Percentiles rank a stretch among this genome's conserved stretches.
Evolutionary conservation across 2,329 filamentous ascomycete genomes (phyloP).

Genomic region (Colletotrichum spaethianum): DNA sequence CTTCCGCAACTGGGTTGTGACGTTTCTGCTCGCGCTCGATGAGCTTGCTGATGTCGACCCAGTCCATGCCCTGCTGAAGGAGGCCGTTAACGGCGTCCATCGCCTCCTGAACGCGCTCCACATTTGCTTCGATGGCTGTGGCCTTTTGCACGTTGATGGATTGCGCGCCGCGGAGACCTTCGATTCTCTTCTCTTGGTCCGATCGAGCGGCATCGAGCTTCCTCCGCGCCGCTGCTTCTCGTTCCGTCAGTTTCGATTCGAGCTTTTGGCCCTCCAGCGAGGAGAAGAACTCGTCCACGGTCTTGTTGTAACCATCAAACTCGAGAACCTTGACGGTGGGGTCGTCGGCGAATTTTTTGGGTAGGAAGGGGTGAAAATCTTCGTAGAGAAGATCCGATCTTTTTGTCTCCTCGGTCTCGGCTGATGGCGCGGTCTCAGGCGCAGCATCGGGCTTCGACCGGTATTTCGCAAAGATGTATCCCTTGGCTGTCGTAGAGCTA

Average conservation of each 20-base stretch:
- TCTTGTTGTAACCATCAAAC: conserved; percentile 90
- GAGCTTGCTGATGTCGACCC: conserved; percentile 90
- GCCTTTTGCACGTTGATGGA: conserved; percentile 89
- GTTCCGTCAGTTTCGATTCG: conserved; percentile 85
- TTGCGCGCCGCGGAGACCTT: conserved; percentile 86
- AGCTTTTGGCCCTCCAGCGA: conserved; percentile 95
- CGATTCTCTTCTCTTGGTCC: conserved; percentile 88
- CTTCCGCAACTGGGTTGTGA: conserved; percentile 86
- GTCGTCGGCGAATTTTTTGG: conserved; percentile 82
- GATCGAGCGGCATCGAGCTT: conserved; percentile 88
- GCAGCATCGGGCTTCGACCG: conserved; percentile 48
- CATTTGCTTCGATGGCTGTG: conserved; percentile 89
- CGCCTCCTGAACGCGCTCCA: conserved; percentile 91
- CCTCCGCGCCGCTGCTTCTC: conserved; percentile 83
- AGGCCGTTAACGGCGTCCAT: conserved; percentile 93
- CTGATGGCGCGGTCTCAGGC: conserved; percentile 41
- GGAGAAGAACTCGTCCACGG: conserved; percentile 97
- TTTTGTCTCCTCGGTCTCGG: conserved; percentile 55
- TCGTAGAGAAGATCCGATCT: conserved; percentile 80
- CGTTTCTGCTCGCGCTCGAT: conserved; percentile 89
- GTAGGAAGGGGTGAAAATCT: conserved; percentile 94
- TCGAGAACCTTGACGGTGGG: conserved; percentile 77
- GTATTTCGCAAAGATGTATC: conserved; percentile 89
- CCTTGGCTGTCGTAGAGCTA: conserved; percentile 75
- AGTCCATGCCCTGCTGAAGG: conserved; percentile 96